These are phyloP conservation scores for Eucalyptus tenuipes DNA, from an alignment of 345 rosid genomes.

Conservation along the genomic window DNA sequence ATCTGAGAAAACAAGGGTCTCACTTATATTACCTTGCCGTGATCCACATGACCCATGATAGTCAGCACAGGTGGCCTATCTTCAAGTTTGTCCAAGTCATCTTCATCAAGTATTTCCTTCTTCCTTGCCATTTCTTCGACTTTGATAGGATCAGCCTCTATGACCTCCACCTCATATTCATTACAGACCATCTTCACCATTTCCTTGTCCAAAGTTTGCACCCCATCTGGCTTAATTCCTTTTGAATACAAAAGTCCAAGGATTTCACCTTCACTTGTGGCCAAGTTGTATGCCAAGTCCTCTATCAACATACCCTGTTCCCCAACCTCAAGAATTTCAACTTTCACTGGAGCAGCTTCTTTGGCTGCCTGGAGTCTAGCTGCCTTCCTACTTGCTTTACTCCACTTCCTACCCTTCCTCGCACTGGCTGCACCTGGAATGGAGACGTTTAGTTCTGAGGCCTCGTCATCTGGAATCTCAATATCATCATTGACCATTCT, in stretches of 20 bases:
- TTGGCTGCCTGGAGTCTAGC: slow-evolving; percentile 84
- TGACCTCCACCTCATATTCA: slow-evolving; percentile 77
- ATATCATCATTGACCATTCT: slow-evolving; percentile 31
- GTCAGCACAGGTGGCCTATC: slow-evolving; percentile 97
- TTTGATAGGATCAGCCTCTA: slow-evolving; percentile 63
- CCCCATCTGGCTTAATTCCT: slow-evolving; percentile 96
- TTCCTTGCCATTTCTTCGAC: slow-evolving; percentile 91
- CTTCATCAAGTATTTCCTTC: slow-evolving; percentile 73
- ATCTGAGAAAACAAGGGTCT: background rate
- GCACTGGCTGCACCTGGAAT: slow-evolving; percentile 45
- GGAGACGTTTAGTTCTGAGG: slow-evolving; percentile 44
- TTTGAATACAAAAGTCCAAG: slow-evolving; percentile 77
- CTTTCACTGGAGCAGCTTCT: slow-evolving; percentile 95
- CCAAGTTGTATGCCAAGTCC: slow-evolving; percentile 80
- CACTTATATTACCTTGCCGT: slow-evolving; percentile 63
- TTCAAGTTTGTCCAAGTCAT: slow-evolving; percentile 78
- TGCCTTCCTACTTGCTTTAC: slow-evolving; percentile 92
- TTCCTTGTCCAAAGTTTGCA: slow-evolving; percentile 82
- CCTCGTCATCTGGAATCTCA: slow-evolving; percentile 62
- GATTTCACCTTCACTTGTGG: slow-evolving; percentile 79
- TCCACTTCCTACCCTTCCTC: slow-evolving; percentile 97
- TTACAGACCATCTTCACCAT: slow-evolving; percentile 94
- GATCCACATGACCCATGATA: slow-evolving; percentile 99
- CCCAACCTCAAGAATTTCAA: slow-evolving; percentile 85
- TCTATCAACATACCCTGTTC: slow-evolving; percentile 85